A percentile compares a stretch with the other conserved stretches of the same genome.
Conservation (phyloP, 495 filamentous ascomycete genomes). For the Hyaloscypha finlandica region DNA sequence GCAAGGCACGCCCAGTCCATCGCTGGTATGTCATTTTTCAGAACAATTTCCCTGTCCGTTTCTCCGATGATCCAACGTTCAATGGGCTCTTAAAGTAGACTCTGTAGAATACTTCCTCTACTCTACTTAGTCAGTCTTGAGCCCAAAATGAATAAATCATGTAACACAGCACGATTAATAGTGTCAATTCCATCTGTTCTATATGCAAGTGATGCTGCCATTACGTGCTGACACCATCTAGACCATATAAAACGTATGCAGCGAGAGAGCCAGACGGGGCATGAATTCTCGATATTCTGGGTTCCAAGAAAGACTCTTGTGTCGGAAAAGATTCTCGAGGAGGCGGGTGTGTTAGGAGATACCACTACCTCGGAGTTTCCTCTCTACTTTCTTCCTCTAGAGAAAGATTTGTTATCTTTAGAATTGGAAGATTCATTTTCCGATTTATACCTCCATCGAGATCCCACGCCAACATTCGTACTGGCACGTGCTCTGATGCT, state of each 20-base stretch:
- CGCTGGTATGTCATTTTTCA: conserved; percentile 69
- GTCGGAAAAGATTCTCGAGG: conserved; percentile 89
- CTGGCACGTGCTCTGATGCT: conserved; percentile 93
- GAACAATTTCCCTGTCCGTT: background rate
- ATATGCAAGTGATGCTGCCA: conserved; percentile 26
- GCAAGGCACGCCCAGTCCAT: conserved; percentile 77
- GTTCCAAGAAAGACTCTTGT: conserved; percentile 88
- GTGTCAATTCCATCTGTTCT: conserved; percentile 22
- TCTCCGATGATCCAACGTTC: background rate
- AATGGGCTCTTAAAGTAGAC: conserved; percentile 62
- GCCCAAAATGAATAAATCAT: conserved; percentile 58
- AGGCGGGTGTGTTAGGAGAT: conserved; percentile 90
- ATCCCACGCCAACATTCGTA: conserved; percentile 85
- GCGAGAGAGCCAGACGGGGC: conserved; percentile 78
- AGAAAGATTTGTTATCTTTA: conserved; percentile 86
- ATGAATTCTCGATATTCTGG: conserved; percentile 96
- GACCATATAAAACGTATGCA: conserved; percentile 91
- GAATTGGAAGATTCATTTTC: conserved; percentile 85
- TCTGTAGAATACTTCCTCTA: conserved; percentile 53
- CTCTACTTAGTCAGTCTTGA: conserved; percentile 66
- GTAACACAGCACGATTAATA: conserved; percentile 35
- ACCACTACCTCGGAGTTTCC: conserved; percentile 84
- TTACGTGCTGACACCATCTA: conserved; percentile 43
- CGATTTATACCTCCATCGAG: conserved; percentile 88
- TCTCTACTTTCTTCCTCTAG: conserved; percentile 86